Conservation (phyloP, 352 stramenopile genomes). For the Globisporangium iwayamae region DNA sequence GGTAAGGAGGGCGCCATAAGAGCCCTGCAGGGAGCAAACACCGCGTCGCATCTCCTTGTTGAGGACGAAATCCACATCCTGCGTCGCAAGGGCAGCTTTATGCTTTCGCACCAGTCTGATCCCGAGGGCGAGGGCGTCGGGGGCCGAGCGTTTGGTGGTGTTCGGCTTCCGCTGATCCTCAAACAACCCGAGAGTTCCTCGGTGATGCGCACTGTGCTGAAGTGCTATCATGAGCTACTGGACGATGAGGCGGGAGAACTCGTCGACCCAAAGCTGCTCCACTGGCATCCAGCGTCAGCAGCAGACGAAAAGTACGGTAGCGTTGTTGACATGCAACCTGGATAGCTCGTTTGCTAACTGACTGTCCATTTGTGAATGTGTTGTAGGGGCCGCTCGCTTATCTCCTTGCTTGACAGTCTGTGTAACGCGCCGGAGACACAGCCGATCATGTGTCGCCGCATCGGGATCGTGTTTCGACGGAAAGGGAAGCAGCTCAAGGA, state of each 20-base stretch:
- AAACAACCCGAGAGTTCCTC: conserved; percentile 3
- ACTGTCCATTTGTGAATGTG: not conserved
- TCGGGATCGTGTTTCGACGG: conserved; percentile 49
- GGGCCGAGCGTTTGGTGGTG: conserved; percentile 8
- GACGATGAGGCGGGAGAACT: conserved; percentile 30
- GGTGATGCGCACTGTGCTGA: conserved; percentile 19
- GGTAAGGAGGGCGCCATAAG: not conserved
- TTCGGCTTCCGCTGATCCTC: conserved; percentile 16
- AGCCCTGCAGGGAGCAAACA: not conserved
- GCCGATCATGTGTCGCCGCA: conserved; percentile 44
- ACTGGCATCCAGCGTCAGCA: conserved; percentile 49
- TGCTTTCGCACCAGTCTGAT: conserved; percentile 21
- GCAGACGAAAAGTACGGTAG: conserved; percentile 27
- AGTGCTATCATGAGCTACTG: conserved; percentile 2
- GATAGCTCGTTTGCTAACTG: too few relatives aligned
- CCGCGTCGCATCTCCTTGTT: not conserved
- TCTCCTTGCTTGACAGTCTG: conserved; percentile 47
- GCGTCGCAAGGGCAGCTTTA: conserved; percentile 40
- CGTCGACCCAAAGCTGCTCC: conserved; percentile 34
- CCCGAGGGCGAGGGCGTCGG: not conserved
- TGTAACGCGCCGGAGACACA: conserved; percentile 49
- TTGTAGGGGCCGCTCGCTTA: conserved; percentile 30
- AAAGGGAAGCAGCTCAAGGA: conserved; percentile 17
- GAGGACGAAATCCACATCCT: conserved; percentile 15
- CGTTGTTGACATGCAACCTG: not conserved